Conservation (phyloP, 140 eudicot species). For the Stevia rebaudiana region DNA sequence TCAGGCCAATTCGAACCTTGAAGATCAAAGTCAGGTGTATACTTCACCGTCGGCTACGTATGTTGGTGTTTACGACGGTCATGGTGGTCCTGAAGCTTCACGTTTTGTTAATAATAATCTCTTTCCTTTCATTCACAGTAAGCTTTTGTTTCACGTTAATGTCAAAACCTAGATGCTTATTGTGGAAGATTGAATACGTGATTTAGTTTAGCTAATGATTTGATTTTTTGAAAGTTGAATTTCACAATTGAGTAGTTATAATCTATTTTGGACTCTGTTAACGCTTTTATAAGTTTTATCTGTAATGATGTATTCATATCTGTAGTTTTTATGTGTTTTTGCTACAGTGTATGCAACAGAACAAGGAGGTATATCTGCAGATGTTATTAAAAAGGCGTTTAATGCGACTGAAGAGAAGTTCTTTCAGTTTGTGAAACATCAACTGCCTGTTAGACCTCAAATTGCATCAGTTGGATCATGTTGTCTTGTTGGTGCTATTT, state of each 20-base stretch:
- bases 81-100: conserved; percentile 94
- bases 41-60: conserved; percentile 81
- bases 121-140: conserved; percentile 68
- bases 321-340: not conserved
- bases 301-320: not conserved
- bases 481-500: conserved; percentile 79
- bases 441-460: conserved; percentile 56
- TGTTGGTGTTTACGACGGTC: conserved; percentile 94
- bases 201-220: not conserved
- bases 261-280: not conserved
- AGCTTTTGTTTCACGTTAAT: not conserved
- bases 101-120: conserved; percentile 71
- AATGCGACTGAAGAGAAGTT: conserved; percentile 84
- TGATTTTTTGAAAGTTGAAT: not conserved
- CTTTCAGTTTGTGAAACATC: conserved; percentile 54
- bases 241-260: not conserved
- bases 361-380: conserved; percentile 82
- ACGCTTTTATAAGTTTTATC: too few species aligned
- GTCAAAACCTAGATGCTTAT: not conserved
- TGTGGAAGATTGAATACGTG: not conserved
- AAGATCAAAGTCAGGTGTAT: conserved; percentile 79
- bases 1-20: conserved; percentile 79
- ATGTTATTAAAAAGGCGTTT: conserved; percentile 77
- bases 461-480: conserved; percentile 93
- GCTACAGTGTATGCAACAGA: conserved; percentile 60